Conservation (phyloP, 805 yeast species). For the Kockiozyma suomiensis region DNA sequence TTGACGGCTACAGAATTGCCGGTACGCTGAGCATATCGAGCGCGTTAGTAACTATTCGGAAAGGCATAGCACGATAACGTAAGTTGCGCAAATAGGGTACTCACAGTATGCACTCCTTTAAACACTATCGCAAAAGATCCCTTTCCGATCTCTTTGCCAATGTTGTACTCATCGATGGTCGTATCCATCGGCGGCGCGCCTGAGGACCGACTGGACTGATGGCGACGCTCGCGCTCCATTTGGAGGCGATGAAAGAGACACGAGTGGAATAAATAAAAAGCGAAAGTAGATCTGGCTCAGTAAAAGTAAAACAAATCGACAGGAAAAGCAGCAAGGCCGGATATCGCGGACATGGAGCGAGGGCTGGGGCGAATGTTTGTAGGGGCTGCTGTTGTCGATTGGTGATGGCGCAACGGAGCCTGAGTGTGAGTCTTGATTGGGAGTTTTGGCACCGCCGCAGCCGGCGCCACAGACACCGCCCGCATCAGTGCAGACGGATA, state of each 20-base stretch:
- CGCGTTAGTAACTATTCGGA: not conserved
- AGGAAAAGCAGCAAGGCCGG: not conserved
- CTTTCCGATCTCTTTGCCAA: constrained; percentile 87
- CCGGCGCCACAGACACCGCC: not conserved
- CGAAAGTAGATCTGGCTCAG: not conserved
- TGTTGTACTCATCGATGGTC: constrained; percentile 52
- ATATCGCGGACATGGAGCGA: not conserved
- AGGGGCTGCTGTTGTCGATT: too few species aligned
- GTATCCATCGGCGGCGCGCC: constrained; percentile 27
- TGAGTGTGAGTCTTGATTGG: not conserved
- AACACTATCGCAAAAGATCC: constrained; percentile 97
- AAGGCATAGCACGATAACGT: not conserved
- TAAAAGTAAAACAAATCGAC: too few species aligned
- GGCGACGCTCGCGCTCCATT: constrained; percentile 22
- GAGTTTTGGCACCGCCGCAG: not conserved
- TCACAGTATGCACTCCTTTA: constrained; percentile 64
- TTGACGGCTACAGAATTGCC: constrained; percentile 79
- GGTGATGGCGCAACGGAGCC: not conserved
- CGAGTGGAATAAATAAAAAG: not conserved
- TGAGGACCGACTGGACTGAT: not conserved
- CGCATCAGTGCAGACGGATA: too few species aligned
- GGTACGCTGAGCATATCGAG: constrained; percentile 19
- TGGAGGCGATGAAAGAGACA: not conserved
- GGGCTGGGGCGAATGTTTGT: too few species aligned
- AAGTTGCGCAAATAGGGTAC: constrained; percentile 17